These are phyloP conservation scores for Aspergillus sp. DNA, from an alignment of 2,329 filamentous ascomycete species.

Conservation along the genomic window DNA sequence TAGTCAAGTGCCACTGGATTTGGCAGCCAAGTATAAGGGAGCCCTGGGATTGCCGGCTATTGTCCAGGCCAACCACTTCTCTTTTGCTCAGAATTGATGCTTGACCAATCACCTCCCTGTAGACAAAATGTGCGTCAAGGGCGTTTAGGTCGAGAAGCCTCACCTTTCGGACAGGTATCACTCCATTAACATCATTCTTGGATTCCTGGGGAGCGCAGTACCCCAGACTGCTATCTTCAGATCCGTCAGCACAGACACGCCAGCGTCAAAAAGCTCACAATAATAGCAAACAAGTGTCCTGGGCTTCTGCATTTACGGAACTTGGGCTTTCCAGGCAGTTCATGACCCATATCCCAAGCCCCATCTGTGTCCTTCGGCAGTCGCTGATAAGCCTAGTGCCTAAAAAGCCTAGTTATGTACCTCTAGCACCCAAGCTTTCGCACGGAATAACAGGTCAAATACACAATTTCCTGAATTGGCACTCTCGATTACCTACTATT, in stretches of 20 bases:
- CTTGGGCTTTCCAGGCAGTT: neutral
- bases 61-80: neutral
- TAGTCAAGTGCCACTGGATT: neutral
- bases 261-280: neutral
- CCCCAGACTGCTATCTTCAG: constrained; percentile 1
- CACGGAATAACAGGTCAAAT: neutral
- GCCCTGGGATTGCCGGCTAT: neutral
- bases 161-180: neutral
- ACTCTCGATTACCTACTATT: neutral
- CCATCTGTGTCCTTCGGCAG: neutral
- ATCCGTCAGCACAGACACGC: neutral
- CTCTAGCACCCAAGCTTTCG: neutral
- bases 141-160: constrained; percentile 4
- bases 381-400: neutral
- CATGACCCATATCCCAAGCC: neutral
- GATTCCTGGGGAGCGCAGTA: neutral
- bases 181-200: neutral
- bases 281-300: neutral
- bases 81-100: neutral
- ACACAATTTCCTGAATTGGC: neutral
- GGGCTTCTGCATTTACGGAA: neutral
- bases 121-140: constrained; percentile 6
- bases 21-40: neutral
- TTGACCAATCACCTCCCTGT: neutral
- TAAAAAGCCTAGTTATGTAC: neutral